Percentiles rank a stretch among this genome's conserved stretches.
Evolutionary conservation across 2,329 filamentous ascomycete species (phyloP).

Genomic region (Aspergillus vadensis): DNA sequence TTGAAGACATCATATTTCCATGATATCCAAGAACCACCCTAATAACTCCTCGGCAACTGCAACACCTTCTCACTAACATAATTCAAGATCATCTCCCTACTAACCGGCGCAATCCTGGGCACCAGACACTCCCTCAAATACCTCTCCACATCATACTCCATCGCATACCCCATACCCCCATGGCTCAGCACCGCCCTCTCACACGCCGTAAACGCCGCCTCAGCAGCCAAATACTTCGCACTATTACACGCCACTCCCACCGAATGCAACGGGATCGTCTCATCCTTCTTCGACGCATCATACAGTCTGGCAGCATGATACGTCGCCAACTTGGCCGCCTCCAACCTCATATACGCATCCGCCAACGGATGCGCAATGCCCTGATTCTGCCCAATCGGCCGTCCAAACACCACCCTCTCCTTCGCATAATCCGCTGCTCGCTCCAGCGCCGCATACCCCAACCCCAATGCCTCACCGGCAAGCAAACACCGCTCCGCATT

Average conservation of each 20-base stretch:
- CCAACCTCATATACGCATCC: constrained; percentile 61
- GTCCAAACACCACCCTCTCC: constrained; percentile 63
- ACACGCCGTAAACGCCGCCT: constrained; percentile 62
- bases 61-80: constrained; percentile 50
- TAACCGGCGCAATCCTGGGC: constrained; percentile 62
- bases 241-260: constrained; percentile 68
- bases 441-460: constrained; percentile 71
- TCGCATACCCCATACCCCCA: constrained; percentile 65
- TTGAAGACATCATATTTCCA: no score
- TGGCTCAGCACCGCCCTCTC: constrained; percentile 59
- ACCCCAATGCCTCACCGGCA: constrained; percentile 75
- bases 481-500: constrained; percentile 76
- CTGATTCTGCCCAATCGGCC: constrained; percentile 62
- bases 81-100: constrained; percentile 53
- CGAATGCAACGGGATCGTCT: constrained; percentile 55
- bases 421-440: constrained; percentile 65
- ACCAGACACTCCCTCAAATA: constrained; percentile 62
- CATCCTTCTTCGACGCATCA: constrained; percentile 55
- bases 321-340: constrained; percentile 62
- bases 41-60: constrained; percentile 47
- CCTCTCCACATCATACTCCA: constrained; percentile 64
- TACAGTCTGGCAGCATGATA: constrained; percentile 63
- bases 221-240: constrained; percentile 67
- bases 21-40: no score
- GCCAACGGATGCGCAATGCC: constrained; percentile 62